phyloP scores from a whole-genome alignment of 2,329 filamentous ascomycete species.

The Aspergillus bombycis region DNA sequence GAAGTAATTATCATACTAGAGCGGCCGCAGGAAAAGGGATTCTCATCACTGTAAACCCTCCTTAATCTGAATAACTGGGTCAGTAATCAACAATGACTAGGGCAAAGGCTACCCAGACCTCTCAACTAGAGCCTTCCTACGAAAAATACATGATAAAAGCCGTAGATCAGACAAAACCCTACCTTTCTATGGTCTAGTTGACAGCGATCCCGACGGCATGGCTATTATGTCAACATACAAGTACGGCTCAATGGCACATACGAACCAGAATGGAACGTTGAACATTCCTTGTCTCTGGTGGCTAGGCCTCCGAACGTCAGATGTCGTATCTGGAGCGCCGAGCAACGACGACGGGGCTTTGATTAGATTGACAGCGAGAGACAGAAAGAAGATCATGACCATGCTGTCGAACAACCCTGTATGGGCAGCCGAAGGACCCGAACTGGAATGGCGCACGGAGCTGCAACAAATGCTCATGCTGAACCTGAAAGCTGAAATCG shows the following conservation, averaged over 20 bases:
- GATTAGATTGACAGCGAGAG: conserved; percentile 55
- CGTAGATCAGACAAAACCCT: conserved; percentile 30
- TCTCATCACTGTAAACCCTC: conserved; percentile 56
- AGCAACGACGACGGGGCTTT: conserved; percentile 30
- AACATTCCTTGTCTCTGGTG: conserved; percentile 55
- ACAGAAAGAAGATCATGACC: conserved; percentile 56
- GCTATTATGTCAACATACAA: conserved; percentile 66
- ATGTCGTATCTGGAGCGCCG: conserved; percentile 36
- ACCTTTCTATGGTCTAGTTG: conserved; percentile 58
- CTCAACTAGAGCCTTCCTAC: conserved; percentile 58
- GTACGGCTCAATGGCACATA: conserved; percentile 59
- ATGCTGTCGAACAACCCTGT: conserved; percentile 55
- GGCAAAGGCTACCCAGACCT: conserved; percentile 69
- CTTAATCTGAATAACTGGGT: background rate
- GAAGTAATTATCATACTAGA: conserved; percentile 50
- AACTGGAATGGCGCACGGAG: conserved; percentile 53
- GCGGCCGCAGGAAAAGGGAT: conserved; percentile 51
- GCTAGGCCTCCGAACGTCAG: conserved; percentile 58
- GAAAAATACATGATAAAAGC: conserved; percentile 43
- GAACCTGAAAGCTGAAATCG: conserved; percentile 65
- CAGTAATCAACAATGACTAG: conserved; percentile 36
- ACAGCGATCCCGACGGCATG: conserved; percentile 66
- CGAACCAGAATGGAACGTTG: conserved; percentile 55
- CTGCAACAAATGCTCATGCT: conserved; percentile 65
- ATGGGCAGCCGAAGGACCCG: conserved; percentile 47